These are phyloP conservation scores for Fragilariopsis cylindrus DNA, from an alignment of 108 stramenopile species.

Conservation along the genomic window DNA sequence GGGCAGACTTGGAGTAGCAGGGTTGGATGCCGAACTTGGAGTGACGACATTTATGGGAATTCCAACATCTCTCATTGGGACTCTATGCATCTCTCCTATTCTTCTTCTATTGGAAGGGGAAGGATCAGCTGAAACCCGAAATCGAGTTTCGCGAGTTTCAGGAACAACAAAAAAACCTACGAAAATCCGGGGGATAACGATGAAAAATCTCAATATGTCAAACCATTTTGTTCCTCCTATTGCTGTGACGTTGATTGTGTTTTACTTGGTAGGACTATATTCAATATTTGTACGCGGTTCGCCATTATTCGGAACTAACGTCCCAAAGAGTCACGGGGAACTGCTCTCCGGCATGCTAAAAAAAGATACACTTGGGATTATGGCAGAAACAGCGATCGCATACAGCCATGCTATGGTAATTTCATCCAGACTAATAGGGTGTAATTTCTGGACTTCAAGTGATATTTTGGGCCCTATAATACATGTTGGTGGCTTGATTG, in stretches of 20 bases:
- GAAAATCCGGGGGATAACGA: slow-evolving; percentile 37
- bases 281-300: slow-evolving; percentile 70
- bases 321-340: slow-evolving; percentile 44
- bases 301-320: slow-evolving; percentile 39
- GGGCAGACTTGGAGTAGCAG: slow-evolving; percentile 70
- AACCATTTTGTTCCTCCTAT: slow-evolving; percentile 64
- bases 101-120: slow-evolving; percentile 76
- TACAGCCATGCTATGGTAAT: slow-evolving; percentile 45
- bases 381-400: slow-evolving; percentile 52
- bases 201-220: slow-evolving; percentile 45
- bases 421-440: slow-evolving; percentile 52
- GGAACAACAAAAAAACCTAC: slow-evolving; percentile 29
- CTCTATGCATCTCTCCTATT: slow-evolving; percentile 54
- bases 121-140: slow-evolving; percentile 35
- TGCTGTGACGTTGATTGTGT: slow-evolving; percentile 47
- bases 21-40: slow-evolving; percentile 60
- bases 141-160: slow-evolving; percentile 40
- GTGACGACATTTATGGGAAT: slow-evolving; percentile 57
- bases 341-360: slow-evolving; percentile 43
- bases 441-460: slow-evolving; percentile 68
- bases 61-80: slow-evolving; percentile 67
- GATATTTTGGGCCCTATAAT: slow-evolving; percentile 52
- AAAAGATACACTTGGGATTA: slow-evolving; percentile 37
- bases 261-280: slow-evolving; percentile 50
- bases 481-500: slow-evolving; percentile 53